phyloP scores from a whole-genome alignment of 2,329 filamentous ascomycete species.

The Pseudocercospora cruenta region DNA sequence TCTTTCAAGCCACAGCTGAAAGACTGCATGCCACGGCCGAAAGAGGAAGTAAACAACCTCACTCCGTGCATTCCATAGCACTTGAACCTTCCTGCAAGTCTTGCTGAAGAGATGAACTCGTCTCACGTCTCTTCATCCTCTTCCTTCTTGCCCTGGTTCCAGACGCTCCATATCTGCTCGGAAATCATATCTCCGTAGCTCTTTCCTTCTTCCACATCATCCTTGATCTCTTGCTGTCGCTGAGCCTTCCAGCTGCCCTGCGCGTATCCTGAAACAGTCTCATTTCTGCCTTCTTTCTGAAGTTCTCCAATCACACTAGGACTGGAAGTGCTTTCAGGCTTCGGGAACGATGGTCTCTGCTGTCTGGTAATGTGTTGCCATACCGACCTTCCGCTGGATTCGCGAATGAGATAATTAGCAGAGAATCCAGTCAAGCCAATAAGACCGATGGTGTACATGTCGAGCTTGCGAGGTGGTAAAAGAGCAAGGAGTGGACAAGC shows the following conservation, averaged over 20 bases:
- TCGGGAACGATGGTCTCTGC: background rate
- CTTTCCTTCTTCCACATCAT: constrained; percentile 44
- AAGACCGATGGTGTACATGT: constrained; percentile 62
- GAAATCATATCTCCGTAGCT: constrained; percentile 44
- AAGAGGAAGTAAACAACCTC: background rate
- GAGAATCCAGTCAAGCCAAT: constrained; percentile 53
- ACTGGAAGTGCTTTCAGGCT: background rate
- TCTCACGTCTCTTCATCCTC: constrained; percentile 35
- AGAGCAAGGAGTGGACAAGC: constrained; percentile 58
- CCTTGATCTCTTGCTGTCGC: constrained; percentile 50
- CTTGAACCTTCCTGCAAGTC: background rate
- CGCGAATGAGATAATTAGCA: constrained; percentile 53
- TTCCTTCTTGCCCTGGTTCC: constrained; percentile 41
- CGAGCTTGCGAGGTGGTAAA: constrained; percentile 65
- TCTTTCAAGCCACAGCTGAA: background rate
- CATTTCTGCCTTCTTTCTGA: constrained; percentile 22
- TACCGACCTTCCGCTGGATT: constrained; percentile 36
- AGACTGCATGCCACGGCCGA: too few relatives aligned
- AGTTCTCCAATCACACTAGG: constrained; percentile 23
- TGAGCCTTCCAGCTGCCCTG: constrained; percentile 49
- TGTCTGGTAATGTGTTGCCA: constrained; percentile 35
- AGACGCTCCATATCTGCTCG: constrained; percentile 44
- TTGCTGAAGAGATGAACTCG: background rate
- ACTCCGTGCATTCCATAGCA: background rate
- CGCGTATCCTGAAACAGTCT: constrained; percentile 13